phyloP scores from a whole-genome alignment of 352 stramenopile species.

The Phytophthora capsici region DNA sequence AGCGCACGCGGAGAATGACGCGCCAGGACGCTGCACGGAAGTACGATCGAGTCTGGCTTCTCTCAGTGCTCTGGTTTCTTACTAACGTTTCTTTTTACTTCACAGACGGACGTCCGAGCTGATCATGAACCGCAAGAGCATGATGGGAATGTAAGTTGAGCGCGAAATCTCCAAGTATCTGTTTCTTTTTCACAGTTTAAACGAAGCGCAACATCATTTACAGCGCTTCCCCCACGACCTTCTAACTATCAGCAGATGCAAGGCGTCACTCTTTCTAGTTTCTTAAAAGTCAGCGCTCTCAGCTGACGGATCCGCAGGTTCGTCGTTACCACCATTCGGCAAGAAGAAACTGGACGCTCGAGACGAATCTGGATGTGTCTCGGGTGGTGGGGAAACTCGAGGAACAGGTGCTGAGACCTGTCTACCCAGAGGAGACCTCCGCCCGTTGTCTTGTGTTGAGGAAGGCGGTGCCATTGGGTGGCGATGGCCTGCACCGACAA shows the following conservation, averaged over 20 bases:
- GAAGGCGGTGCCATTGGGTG: conserved; percentile 28
- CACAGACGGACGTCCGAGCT: conserved; percentile 83
- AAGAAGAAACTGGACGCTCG: conserved; percentile 68
- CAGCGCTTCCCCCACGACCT: conserved; percentile 11
- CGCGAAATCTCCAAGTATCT: conserved; percentile 14
- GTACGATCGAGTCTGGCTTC: conserved; percentile 41
- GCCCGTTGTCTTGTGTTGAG: conserved; percentile 14
- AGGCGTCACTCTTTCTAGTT: neutral
- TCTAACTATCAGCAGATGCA: conserved; percentile 15
- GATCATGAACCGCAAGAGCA: conserved; percentile 84
- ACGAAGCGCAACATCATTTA: conserved; percentile 34
- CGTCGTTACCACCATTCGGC: conserved; percentile 42
- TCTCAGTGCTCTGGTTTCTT: neutral
- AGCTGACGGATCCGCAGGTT: conserved; percentile 40
- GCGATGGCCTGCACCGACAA: conserved; percentile 36
- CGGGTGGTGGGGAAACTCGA: conserved; percentile 24
- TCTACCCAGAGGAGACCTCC: conserved; percentile 22
- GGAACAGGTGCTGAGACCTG: conserved; percentile 22
- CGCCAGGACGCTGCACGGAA: conserved; percentile 79
- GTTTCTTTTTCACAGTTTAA: conserved; percentile 10
- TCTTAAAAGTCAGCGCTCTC: conserved; percentile 79
- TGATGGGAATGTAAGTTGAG: conserved; percentile 42
- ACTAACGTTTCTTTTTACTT: conserved; percentile 9
- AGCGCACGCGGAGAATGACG: conserved; percentile 67
- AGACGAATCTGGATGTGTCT: conserved; percentile 23